Conservation (phyloP, 306 rosid species). For the Malus sylvestris region DNA sequence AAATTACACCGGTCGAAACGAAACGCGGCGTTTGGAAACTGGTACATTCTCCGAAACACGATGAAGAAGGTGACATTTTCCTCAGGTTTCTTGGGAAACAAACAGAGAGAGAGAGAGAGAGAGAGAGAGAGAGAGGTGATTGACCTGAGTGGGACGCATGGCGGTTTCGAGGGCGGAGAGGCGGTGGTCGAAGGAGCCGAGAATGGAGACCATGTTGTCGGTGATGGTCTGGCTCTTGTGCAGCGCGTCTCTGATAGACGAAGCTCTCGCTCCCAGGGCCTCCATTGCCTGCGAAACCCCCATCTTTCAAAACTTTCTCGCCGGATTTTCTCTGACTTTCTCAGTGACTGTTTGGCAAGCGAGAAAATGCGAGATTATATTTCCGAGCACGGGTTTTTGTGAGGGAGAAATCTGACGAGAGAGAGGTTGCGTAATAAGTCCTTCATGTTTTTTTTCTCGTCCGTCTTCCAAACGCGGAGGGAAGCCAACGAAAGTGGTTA, state of each 20-base stretch:
- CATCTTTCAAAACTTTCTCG: slow-evolving; percentile 17
- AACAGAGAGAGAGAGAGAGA: not conserved
- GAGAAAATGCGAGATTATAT: slow-evolving; percentile 14
- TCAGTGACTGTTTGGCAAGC: slow-evolving; percentile 13
- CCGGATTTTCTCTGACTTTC: slow-evolving; percentile 17
- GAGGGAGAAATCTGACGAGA: not conserved
- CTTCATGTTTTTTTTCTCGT: not conserved
- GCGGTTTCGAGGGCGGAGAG: slow-evolving; percentile 94
- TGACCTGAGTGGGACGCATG: slow-evolving; percentile 96
- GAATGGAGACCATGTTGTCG: slow-evolving; percentile 80
- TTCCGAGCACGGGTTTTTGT: not conserved
- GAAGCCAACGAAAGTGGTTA: not conserved
- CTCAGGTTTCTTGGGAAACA: not conserved
- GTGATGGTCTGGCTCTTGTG: slow-evolving; percentile 71
- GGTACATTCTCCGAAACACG: not conserved
- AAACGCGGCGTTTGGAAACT: not conserved
- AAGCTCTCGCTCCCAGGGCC: slow-evolving; percentile 52
- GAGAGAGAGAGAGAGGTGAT: slow-evolving; percentile 10
- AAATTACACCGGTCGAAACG: not conserved
- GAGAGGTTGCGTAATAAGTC: not conserved
- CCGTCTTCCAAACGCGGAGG: not conserved
- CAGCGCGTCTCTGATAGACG: slow-evolving; percentile 55
- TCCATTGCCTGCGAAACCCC: slow-evolving; percentile 58
- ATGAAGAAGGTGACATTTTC: not conserved
- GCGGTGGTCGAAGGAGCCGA: slow-evolving; percentile 92